These are phyloP conservation scores for Inga laurina DNA, from an alignment of 306 rosid species.

Conservation along the genomic window DNA sequence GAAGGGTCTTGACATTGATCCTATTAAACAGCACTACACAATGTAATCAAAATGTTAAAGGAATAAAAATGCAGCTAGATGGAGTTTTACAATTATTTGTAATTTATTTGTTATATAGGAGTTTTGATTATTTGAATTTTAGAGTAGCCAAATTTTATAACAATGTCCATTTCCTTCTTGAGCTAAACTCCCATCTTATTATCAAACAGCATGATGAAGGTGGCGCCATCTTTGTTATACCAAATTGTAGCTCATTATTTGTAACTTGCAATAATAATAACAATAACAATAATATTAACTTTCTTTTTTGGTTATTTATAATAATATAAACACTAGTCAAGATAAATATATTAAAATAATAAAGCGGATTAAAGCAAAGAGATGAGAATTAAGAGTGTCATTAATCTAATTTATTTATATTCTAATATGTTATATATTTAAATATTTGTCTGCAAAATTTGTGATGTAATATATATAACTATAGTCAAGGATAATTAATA, in stretches of 20 bases:
- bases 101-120: not conserved
- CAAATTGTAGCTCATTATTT: not conserved
- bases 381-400: not conserved
- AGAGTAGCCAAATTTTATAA: not conserved
- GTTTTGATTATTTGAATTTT: not conserved
- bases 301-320: not conserved
- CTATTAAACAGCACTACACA: constrained; percentile 59
- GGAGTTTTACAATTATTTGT: not conserved
- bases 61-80: not conserved
- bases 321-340: not conserved
- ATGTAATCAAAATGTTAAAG: constrained; percentile 28
- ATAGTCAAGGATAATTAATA: too few species aligned
- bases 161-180: not conserved
- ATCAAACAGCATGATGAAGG: not conserved
- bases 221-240: not conserved
- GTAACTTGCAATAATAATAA: not conserved
- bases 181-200: not conserved
- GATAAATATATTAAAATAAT: not conserved
- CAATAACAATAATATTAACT: not conserved
- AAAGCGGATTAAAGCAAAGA: not conserved
- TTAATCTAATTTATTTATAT: not conserved
- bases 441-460: not conserved
- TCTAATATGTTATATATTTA: not conserved
- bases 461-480: not conserved
- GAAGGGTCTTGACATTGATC: constrained; percentile 74